Percentiles rank a stretch among this genome's conserved stretches.
Evolutionary conservation across 2,329 filamentous ascomycete species (phyloP).

Genomic region (Penicillium sp.): DNA sequence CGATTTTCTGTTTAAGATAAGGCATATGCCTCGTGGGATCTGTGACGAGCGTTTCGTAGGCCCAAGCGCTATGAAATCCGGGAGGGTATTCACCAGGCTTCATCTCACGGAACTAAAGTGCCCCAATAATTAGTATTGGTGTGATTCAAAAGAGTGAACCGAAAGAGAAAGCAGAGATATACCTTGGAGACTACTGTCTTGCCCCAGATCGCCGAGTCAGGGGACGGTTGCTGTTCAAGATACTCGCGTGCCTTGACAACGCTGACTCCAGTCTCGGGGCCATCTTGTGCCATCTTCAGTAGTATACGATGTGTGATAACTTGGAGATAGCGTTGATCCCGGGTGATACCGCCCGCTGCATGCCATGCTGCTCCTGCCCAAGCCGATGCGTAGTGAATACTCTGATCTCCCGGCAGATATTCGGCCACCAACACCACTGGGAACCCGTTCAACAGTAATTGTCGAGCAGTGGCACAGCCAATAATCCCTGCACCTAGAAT

Average conservation of each 20-base stretch:
- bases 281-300: slow-evolving; percentile 33
- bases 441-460: slow-evolving; percentile 37
- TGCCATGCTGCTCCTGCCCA: slow-evolving; percentile 43
- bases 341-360: slow-evolving; percentile 35
- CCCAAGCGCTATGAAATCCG: slow-evolving; percentile 34
- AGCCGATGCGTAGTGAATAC: slow-evolving; percentile 38
- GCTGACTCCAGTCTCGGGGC: slow-evolving; percentile 35
- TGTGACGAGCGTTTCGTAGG: slow-evolving; percentile 38
- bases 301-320: slow-evolving; percentile 36
- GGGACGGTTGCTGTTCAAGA: slow-evolving; percentile 31
- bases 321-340: slow-evolving; percentile 37
- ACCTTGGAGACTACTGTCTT: slow-evolving; percentile 36
- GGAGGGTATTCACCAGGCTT: slow-evolving; percentile 32
- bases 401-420: slow-evolving; percentile 37
- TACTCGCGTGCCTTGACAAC: slow-evolving; percentile 37
- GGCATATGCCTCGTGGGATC: slow-evolving; percentile 41
- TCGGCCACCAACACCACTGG: slow-evolving; percentile 36
- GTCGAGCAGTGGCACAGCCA: slow-evolving; percentile 37
- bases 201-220: slow-evolving; percentile 37
- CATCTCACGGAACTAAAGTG: slow-evolving; percentile 34
- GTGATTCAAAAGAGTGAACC: background rate
- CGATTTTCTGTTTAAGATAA: slow-evolving; percentile 31
- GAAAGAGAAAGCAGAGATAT: background rate
- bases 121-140: background rate
- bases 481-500: slow-evolving; percentile 42